These are phyloP conservation scores for Scleroderma citrinum DNA, from an alignment of 768 basidiomycete species.

Conservation along the genomic window DNA sequence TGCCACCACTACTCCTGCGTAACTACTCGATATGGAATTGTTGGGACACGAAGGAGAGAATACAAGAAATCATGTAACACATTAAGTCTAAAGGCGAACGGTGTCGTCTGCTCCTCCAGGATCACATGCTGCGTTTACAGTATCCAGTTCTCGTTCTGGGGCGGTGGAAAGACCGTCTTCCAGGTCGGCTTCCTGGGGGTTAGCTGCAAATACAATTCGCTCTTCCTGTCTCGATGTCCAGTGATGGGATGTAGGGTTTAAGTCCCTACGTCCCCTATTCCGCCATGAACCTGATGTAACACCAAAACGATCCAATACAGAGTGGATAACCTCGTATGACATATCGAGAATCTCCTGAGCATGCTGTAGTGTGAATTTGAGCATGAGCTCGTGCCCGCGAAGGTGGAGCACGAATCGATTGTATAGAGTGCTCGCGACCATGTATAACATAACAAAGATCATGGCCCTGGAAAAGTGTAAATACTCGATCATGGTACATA, in stretches of 20 bases:
- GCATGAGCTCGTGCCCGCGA: constrained; percentile 68
- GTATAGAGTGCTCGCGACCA: constrained; percentile 66
- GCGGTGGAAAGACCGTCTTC: constrained; percentile 4
- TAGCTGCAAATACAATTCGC: constrained; percentile 17
- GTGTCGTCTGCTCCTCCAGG: not conserved
- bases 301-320: constrained; percentile 7
- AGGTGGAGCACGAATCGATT: constrained; percentile 71
- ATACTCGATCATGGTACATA: not conserved
- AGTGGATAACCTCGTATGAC: constrained; percentile 13
- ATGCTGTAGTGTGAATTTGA: constrained; percentile 43
- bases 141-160: not conserved
- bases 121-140: not conserved
- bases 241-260: constrained; percentile 24
- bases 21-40: no score
- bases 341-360: constrained; percentile 18
- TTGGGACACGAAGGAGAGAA: not conserved
- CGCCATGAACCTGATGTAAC: constrained; percentile 15
- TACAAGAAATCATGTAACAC: not conserved
- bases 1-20: no score
- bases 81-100: constrained; percentile 7
- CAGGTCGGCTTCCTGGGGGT: constrained; percentile 16
- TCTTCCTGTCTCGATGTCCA: constrained; percentile 29
- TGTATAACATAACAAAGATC: constrained; percentile 55
- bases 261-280: constrained; percentile 2
- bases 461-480: constrained; percentile 37